Evolutionary conservation across 2,329 filamentous ascomycete species (phyloP).

Genomic region (Trichoderma guizhouense): DNA sequence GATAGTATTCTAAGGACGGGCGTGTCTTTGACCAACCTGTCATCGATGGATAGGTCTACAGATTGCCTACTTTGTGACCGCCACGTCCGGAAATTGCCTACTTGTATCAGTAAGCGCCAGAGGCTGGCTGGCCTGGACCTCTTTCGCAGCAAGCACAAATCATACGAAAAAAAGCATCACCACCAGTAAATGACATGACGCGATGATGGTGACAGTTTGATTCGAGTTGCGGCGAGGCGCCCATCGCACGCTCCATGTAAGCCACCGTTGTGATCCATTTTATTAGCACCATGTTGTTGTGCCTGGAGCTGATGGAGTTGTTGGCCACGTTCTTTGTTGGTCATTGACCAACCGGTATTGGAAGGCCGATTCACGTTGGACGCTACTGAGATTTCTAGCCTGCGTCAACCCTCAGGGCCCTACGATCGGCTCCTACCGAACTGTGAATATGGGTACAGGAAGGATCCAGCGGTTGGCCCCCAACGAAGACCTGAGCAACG

Average conservation of each 20-base stretch:
- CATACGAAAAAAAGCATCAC: neutral
- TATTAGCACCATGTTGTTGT: constrained; percentile 9
- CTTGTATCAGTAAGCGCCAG: neutral
- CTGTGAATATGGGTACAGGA: neutral
- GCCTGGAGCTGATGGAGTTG: neutral
- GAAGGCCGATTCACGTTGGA: neutral
- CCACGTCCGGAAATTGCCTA: neutral
- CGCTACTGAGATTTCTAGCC: neutral
- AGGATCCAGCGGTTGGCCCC: neutral
- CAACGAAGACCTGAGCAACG: neutral
- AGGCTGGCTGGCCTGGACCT: neutral
- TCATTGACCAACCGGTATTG: constrained; percentile 8
- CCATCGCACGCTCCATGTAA: neutral
- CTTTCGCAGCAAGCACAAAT: neutral
- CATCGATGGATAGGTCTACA: neutral
- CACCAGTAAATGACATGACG: neutral
- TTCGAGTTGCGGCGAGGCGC: neutral
- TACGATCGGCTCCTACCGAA: constrained; percentile 10
- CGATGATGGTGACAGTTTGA: neutral
- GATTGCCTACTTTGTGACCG: neutral
- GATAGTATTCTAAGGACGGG: neutral
- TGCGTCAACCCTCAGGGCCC: neutral
- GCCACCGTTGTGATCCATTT: neutral
- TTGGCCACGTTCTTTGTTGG: neutral
- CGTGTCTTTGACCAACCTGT: neutral